A percentile compares a stretch with the other conserved stretches of the same genome.
phyloP scores from a whole-genome alignment of 2,329 filamentous ascomycete genomes.

The Helotiales sp. region DNA sequence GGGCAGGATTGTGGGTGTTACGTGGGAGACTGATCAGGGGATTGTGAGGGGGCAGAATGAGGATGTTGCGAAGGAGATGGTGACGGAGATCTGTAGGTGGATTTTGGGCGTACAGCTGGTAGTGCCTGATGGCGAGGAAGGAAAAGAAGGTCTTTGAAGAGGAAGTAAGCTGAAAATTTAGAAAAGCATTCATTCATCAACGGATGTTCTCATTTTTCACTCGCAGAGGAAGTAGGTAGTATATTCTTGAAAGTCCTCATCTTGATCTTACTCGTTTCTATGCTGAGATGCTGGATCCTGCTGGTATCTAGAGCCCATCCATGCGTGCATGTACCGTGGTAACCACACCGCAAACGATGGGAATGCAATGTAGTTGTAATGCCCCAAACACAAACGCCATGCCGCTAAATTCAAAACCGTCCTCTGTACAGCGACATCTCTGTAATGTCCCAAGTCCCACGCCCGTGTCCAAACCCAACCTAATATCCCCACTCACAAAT shows the following conservation, averaged over 20 bases:
- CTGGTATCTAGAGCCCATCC: constrained; percentile 11
- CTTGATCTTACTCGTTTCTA: constrained; percentile 9
- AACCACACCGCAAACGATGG: constrained; percentile 6
- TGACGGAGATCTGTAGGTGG: constrained; percentile 26
- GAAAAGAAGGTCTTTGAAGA: too few species aligned
- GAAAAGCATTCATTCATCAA: background rate
- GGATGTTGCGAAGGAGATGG: constrained; percentile 17
- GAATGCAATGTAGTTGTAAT: constrained; percentile 11
- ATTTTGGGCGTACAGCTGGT: constrained; percentile 16
- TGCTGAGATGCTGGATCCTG: constrained; percentile 2
- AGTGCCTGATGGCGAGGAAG: constrained; percentile 1
- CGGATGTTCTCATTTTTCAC: too few species aligned
- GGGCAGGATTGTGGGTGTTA: constrained; percentile 11
- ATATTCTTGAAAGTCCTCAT: background rate
- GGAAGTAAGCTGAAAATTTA: background rate
- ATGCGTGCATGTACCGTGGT: constrained; percentile 11
- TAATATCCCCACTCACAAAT: constrained; percentile 58
- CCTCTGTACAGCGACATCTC: background rate
- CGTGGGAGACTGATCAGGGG: constrained; percentile 10
- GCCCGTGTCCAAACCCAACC: background rate
- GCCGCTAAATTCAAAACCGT: constrained; percentile 23
- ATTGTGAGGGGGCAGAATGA: constrained; percentile 1
- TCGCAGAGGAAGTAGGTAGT: background rate
- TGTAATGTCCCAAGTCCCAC: background rate
- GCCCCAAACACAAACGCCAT: constrained; percentile 13